Percentiles rank a stretch among this genome's conserved stretches.
phyloP scores from a whole-genome alignment of 345 rosid genomes.

The Gossypium rotundifolium region DNA sequence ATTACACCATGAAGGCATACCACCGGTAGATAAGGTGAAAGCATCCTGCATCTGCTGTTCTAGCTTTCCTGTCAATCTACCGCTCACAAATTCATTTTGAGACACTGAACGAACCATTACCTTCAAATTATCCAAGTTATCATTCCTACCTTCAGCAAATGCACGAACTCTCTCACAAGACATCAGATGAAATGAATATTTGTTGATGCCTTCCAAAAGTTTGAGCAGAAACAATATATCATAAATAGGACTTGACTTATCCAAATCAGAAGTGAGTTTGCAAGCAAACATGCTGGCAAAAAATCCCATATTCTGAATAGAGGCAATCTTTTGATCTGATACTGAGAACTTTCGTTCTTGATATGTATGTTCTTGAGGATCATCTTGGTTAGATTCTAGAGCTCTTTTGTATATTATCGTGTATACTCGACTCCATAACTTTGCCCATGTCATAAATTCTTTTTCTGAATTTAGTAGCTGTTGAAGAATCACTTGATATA shows the following conservation, averaged over 20 bases:
- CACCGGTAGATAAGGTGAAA: constrained; percentile 58
- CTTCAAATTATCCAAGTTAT: constrained; percentile 56
- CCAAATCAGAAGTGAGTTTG: constrained; percentile 43
- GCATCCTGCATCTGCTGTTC: constrained; percentile 89
- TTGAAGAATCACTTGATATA: constrained; percentile 79
- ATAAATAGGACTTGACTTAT: constrained; percentile 49
- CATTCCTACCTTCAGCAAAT: constrained; percentile 58
- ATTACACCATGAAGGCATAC: constrained; percentile 82
- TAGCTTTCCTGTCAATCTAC: constrained; percentile 83
- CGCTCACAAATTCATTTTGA: constrained; percentile 63
- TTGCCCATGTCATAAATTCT: constrained; percentile 40
- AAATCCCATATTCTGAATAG: constrained; percentile 30
- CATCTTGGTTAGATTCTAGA: constrained; percentile 23
- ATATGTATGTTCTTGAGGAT: constrained; percentile 20
- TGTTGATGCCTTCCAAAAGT: constrained; percentile 68
- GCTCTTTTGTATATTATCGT: constrained; percentile 54
- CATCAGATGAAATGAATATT: constrained; percentile 57
- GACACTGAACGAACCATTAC: constrained; percentile 44
- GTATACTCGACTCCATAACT: constrained; percentile 59
- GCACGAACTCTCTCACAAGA: constrained; percentile 51
- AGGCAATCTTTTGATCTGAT: constrained; percentile 19
- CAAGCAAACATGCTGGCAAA: constrained; percentile 48
- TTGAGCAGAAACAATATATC: constrained; percentile 70
- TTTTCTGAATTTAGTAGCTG: constrained; percentile 50
- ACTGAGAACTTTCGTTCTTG: constrained; percentile 16